A percentile compares a stretch with the other conserved stretches of the same genome.
phyloP scores from a whole-genome alignment of 2,329 filamentous ascomycete species.

The Phaeophleospora eucalypticola region DNA sequence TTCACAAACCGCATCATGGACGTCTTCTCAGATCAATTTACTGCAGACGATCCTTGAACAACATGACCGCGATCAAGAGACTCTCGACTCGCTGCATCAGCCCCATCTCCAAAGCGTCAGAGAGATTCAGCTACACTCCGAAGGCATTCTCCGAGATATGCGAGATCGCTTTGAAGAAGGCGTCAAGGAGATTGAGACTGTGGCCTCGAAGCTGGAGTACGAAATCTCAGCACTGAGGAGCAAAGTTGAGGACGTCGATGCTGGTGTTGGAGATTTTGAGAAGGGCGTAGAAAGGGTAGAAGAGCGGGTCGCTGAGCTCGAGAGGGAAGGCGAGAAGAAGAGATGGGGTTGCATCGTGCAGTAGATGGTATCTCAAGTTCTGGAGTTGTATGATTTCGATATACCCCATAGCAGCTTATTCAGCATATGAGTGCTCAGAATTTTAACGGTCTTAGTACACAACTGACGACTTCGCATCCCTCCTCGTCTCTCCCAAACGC shows the following conservation, averaged over 20 bases:
- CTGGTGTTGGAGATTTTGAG: slow-evolving; percentile 75
- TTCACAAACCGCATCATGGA: slow-evolving; percentile 52
- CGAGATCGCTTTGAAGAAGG: slow-evolving; percentile 64
- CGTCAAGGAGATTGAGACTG: slow-evolving; percentile 72
- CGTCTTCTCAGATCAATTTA: slow-evolving; percentile 50
- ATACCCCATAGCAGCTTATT: no score
- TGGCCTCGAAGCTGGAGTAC: slow-evolving; percentile 85
- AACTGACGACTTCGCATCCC: neutral
- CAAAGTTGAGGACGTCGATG: slow-evolving; percentile 82
- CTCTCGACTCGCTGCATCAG: slow-evolving; percentile 64
- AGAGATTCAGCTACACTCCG: slow-evolving; percentile 61
- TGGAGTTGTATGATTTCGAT: neutral
- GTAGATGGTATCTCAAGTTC: no score
- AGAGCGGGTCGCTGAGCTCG: slow-evolving; percentile 45
- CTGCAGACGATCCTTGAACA: slow-evolving; percentile 46
- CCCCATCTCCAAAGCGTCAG: slow-evolving; percentile 68
- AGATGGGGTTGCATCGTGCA: slow-evolving; percentile 28
- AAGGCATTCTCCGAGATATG: slow-evolving; percentile 67
- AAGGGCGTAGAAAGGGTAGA: slow-evolving; percentile 52
- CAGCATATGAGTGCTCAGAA: no score
- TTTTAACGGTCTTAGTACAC: neutral
- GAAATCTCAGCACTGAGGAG: slow-evolving; percentile 76
- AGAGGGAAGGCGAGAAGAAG: slow-evolving; percentile 54
- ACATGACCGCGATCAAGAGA: slow-evolving; percentile 60
- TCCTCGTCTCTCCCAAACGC: neutral